Conservation (phyloP, 176 grass and related monocot species). For the Coix lacrymajobi region DNA sequence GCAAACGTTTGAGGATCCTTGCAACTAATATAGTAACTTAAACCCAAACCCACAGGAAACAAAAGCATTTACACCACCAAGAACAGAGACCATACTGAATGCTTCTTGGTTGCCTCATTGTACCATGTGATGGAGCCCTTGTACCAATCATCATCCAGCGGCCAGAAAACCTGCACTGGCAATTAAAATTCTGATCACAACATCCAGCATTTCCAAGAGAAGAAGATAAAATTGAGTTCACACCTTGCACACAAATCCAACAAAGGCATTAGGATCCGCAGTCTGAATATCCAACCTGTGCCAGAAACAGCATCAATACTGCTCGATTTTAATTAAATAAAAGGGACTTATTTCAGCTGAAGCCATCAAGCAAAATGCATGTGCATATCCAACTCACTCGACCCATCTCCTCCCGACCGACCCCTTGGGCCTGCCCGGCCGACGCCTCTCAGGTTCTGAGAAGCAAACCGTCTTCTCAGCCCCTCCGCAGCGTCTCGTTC, state of each 20-base stretch:
- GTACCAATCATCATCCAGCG: conserved; percentile 94
- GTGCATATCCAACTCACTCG: conserved; percentile 63
- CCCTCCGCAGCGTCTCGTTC: conserved; percentile 11
- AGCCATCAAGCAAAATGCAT: background rate
- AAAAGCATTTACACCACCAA: conserved; percentile 6
- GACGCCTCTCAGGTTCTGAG: conserved; percentile 16
- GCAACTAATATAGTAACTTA: background rate
- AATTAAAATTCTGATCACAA: conserved; percentile 9
- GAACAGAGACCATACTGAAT: conserved; percentile 51
- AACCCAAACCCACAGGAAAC: background rate
- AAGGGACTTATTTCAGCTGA: background rate
- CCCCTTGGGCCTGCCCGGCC: conserved; percentile 32
- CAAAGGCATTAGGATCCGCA: conserved; percentile 47
- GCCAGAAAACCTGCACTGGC: conserved; percentile 79
- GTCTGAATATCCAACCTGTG: conserved; percentile 66
- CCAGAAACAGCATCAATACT: conserved; percentile 24
- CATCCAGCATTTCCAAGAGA: background rate
- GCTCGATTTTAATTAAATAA: background rate
- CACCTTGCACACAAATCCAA: conserved; percentile 84
- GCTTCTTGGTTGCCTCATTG: conserved; percentile 54
- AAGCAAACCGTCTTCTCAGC: conserved; percentile 18
- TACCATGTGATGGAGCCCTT: conserved; percentile 65
- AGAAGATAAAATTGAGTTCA: conserved; percentile 14
- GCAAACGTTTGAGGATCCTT: background rate
- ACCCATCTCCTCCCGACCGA: conserved; percentile 64